Conservation (phyloP, 495 filamentous ascomycete genomes). For the Penicillium egyptiacum region DNA sequence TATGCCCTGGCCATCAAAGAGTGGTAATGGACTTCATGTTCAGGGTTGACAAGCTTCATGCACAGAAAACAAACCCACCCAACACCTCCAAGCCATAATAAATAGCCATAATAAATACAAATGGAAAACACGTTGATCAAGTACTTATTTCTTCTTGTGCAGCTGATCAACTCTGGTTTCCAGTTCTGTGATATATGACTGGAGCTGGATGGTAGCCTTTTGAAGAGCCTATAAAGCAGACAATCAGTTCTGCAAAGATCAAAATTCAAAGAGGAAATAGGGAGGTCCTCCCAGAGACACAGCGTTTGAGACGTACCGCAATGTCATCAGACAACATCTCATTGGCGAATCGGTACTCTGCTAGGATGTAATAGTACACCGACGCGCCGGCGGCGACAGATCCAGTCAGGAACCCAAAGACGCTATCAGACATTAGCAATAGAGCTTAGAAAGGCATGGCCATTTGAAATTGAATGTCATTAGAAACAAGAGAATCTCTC, state of each 20-base stretch:
- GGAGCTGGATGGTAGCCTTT: conserved; percentile 79
- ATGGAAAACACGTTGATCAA: background rate
- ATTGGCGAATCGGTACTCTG: conserved; percentile 92
- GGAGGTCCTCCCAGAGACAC: background rate
- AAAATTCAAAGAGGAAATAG: conserved; percentile 10
- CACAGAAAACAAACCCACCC: conserved; percentile 10
- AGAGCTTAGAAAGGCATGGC: background rate
- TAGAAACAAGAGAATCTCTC: conserved; percentile 19
- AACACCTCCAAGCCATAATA: conserved; percentile 13
- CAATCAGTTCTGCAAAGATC: conserved; percentile 7
- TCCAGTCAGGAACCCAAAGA: conserved; percentile 93
- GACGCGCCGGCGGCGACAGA: conserved; percentile 72
- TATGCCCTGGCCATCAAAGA: background rate
- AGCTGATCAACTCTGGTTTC: conserved; percentile 77
- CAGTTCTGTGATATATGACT: conserved; percentile 74
- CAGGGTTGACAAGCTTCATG: conserved; percentile 3
- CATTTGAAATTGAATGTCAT: background rate
- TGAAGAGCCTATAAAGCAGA: conserved; percentile 68
- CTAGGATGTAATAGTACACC: conserved; percentile 87
- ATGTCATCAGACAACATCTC: conserved; percentile 95
- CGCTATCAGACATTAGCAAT: conserved; percentile 44
- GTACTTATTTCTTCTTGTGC: conserved; percentile 59
- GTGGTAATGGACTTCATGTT: background rate
- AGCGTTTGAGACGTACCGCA: conserved; percentile 62
- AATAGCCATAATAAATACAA: conserved; percentile 9